phyloP scores from a whole-genome alignment of 2,329 filamentous ascomycete species.

The Cylindrodendrum hubeiense region DNA sequence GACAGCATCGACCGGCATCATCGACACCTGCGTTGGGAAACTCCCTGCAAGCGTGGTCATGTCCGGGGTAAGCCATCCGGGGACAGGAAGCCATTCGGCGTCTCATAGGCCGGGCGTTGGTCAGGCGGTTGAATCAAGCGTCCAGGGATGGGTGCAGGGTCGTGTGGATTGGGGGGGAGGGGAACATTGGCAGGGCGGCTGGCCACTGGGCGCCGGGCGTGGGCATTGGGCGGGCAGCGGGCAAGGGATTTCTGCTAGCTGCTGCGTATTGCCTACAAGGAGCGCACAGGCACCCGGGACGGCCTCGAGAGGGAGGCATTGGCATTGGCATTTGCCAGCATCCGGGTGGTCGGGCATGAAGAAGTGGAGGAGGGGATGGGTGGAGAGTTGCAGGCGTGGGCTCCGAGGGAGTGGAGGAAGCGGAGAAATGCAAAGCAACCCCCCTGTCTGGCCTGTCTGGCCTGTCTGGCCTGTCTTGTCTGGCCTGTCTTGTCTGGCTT shows the following conservation, averaged over 20 bases:
- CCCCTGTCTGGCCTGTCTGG: background rate
- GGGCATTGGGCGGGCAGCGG: too few relatives aligned
- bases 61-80: slow-evolving; percentile 41
- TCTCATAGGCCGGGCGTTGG: slow-evolving; percentile 37
- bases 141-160: slow-evolving; percentile 32
- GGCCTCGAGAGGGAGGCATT: too few relatives aligned
- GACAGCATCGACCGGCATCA: too few relatives aligned
- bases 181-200: slow-evolving; percentile 17
- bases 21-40: background rate
- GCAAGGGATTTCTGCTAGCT: too few relatives aligned
- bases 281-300: too few relatives aligned
- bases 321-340: background rate
- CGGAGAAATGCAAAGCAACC: background rate
- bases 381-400: too few relatives aligned
- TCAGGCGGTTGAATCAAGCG: slow-evolving; percentile 46
- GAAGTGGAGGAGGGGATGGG: background rate
- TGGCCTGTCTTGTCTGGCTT: too few relatives aligned
- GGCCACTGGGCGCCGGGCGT: background rate
- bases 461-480: background rate
- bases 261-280: too few relatives aligned
- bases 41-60: slow-evolving; percentile 23
- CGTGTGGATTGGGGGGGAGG: too few relatives aligned
- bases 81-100: slow-evolving; percentile 19
- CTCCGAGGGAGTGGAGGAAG: background rate
- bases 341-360: slow-evolving; percentile 36